A percentile compares a stretch with the other conserved stretches of the same genome.
Evolutionary conservation across 352 stramenopile species (phyloP).

Genomic region (Aphanomyces euteiches): DNA sequence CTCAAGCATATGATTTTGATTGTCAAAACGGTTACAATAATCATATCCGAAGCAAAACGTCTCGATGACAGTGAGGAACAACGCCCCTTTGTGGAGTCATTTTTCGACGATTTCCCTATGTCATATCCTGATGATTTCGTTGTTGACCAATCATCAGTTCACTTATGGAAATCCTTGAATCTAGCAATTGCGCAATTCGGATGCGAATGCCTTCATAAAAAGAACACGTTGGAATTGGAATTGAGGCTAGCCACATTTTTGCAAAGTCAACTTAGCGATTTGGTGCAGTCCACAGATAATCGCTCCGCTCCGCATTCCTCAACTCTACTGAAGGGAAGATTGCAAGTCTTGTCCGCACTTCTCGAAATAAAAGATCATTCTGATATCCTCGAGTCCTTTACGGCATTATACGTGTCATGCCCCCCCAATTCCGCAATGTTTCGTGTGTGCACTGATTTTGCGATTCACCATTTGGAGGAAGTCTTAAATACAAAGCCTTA

Average conservation of each 20-base stretch:
- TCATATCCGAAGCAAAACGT: conserved; percentile 34
- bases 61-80: conserved; percentile 4
- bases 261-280: conserved; percentile 54
- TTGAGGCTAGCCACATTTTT: conserved; percentile 47
- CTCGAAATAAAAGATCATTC: conserved; percentile 39
- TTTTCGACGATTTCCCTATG: conserved; percentile 11
- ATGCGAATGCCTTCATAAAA: conserved; percentile 32
- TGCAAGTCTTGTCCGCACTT: conserved; percentile 59
- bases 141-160: not conserved
- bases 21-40: conserved; percentile 60
- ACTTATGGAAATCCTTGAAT: conserved; percentile 61
- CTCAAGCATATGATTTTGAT: conserved; percentile 75
- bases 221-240: not conserved
- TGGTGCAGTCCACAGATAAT: conserved; percentile 56
- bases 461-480: conserved; percentile 49
- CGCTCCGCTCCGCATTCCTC: conserved; percentile 54
- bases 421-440: conserved; percentile 69
- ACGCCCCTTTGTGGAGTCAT: not conserved
- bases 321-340: conserved; percentile 51
- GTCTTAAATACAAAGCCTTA: conserved; percentile 34
- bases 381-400: conserved; percentile 55
- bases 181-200: conserved; percentile 60
- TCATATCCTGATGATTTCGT: not conserved
- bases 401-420: conserved; percentile 59
- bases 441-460: conserved; percentile 67